Evolutionary conservation across 352 stramenopile genomes (phyloP).

Genomic region (Phytophthora cactorum): DNA sequence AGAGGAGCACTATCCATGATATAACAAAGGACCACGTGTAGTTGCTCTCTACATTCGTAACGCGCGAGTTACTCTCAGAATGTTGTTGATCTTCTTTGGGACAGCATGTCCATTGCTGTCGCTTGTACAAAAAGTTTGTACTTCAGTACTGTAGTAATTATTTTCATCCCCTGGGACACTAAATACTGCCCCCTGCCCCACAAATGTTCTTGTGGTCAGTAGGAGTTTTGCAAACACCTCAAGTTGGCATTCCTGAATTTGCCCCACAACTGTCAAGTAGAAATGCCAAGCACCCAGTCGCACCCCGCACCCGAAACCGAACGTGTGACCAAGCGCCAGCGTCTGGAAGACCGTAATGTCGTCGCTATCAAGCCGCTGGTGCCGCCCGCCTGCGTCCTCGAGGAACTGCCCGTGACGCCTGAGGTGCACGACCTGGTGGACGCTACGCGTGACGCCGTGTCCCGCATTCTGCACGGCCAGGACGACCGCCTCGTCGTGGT

Average conservation of each 20-base stretch:
- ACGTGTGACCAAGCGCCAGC: conserved; percentile 61
- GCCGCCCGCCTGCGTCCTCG: conserved; percentile 69
- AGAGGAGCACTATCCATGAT: no score
- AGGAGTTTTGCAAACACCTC: conserved; percentile 12
- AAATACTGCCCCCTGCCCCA: conserved; percentile 12
- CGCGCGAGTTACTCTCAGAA: no score
- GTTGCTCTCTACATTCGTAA: no score
- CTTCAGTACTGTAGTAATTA: neutral
- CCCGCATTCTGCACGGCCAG: conserved; percentile 62
- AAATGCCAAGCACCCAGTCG: conserved; percentile 39
- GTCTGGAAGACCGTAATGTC: conserved; percentile 76
- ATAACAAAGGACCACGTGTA: no score
- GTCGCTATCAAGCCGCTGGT: conserved; percentile 75
- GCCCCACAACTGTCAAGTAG: conserved; percentile 1
- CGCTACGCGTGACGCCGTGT: conserved; percentile 54
- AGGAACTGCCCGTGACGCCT: conserved; percentile 75
- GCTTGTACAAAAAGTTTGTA: neutral
- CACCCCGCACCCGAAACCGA: conserved; percentile 41
- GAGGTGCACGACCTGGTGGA: conserved; percentile 74
- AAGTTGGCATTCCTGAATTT: conserved; percentile 44
- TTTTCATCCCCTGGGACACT: conserved; percentile 2
- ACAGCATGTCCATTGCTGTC: no score
- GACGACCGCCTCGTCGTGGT: conserved; percentile 80
- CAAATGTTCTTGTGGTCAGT: conserved; percentile 22
- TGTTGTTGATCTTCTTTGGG: no score